phyloP scores from a whole-genome alignment of 176 grass and related monocot genomes.

The Pharus latifolius region DNA sequence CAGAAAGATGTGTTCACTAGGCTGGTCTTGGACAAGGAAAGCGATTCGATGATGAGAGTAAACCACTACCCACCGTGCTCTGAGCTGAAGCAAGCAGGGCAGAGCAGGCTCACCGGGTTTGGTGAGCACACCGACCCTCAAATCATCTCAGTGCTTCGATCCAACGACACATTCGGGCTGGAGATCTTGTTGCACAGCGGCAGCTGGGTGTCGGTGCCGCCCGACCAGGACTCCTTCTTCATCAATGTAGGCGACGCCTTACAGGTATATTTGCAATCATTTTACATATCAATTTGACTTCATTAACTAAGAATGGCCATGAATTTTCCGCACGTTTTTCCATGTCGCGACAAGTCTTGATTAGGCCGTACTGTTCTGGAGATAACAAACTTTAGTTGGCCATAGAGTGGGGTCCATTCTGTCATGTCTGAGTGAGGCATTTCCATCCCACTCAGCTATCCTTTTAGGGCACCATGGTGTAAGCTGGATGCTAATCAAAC shows the following conservation, averaged over 20 bases:
- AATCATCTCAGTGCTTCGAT: conserved; percentile 67
- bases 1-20: conserved; percentile 8
- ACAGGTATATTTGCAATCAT: conserved; percentile 32
- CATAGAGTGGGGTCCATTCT: background rate
- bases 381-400: background rate
- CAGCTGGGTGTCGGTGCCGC: conserved; percentile 49
- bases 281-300: no score
- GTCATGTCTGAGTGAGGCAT: background rate
- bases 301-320: background rate
- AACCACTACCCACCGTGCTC: conserved; percentile 70
- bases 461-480: background rate
- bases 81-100: background rate
- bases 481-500: background rate
- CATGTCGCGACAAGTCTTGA: no score
- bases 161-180: conserved; percentile 50
- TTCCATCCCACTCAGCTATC: background rate
- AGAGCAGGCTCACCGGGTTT: conserved; percentile 41
- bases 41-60: conserved; percentile 53
- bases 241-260: conserved; percentile 66
- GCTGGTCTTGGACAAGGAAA: conserved; percentile 37
- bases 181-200: conserved; percentile 62
- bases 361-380: background rate
- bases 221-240: conserved; percentile 55
- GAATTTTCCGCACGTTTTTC: background rate
- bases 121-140: conserved; percentile 94